A percentile compares a stretch with the other conserved stretches of the same genome.
phyloP scores from a whole-genome alignment of 2,329 filamentous ascomycete species.

The Fusarium sp. region DNA sequence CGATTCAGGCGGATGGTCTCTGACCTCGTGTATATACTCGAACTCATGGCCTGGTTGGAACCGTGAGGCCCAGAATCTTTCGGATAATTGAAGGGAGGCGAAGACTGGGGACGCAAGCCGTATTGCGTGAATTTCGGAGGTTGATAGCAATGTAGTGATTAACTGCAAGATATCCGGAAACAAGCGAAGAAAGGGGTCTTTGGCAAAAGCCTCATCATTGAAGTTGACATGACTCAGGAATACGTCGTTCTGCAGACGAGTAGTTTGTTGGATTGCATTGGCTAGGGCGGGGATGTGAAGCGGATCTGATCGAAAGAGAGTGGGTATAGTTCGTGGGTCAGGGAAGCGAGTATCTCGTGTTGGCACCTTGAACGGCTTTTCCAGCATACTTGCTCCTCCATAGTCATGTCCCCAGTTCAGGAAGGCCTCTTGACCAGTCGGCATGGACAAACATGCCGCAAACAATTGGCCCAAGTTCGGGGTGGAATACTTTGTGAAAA shows the following conservation, averaged over 20 bases:
- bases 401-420: conserved; percentile 35
- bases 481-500: conserved; percentile 2
- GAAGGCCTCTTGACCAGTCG: neutral
- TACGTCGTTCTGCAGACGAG: neutral
- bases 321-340: neutral
- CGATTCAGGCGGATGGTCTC: neutral
- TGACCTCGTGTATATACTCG: conserved; percentile 14
- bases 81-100: neutral
- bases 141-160: conserved; percentile 3
- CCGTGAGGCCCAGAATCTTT: conserved; percentile 33
- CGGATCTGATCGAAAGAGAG: neutral
- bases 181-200: conserved; percentile 16
- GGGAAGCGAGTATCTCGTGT: neutral
- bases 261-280: neutral
- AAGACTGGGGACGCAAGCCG: conserved; percentile 29
- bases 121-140: conserved; percentile 15
- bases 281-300: fast-evolving
- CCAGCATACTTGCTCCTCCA: neutral
- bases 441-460: conserved; percentile 24
- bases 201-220: neutral
- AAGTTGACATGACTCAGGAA: neutral
- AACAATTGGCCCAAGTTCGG: conserved; percentile 7
- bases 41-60: conserved; percentile 28
- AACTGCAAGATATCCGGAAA: conserved; percentile 22
- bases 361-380: neutral